Evolutionary conservation across 2,329 filamentous ascomycete species (phyloP).

Genomic region (Hypoxylon sp.): DNA sequence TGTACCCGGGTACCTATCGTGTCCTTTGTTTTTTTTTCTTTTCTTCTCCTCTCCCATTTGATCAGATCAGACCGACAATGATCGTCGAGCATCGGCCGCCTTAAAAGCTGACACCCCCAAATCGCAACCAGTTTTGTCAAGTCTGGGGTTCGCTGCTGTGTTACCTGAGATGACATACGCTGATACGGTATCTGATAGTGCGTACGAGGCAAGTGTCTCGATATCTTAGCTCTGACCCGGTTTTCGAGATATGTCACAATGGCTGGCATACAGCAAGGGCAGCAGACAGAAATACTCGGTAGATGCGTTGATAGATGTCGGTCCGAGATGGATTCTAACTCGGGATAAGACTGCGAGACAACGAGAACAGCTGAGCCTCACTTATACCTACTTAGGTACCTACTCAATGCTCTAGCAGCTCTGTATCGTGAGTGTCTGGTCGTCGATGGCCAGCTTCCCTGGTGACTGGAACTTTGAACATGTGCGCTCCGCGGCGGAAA

Average conservation of each 20-base stretch:
- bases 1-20: no score
- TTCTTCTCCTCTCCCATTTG: no score
- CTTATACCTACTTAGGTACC: neutral
- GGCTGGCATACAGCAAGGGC: no score
- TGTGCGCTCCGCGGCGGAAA: neutral
- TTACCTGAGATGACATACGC: constrained; percentile 20
- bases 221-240: constrained; percentile 22
- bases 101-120: constrained; percentile 9
- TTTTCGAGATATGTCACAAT: constrained; percentile 16
- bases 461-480: neutral
- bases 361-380: constrained; percentile 19
- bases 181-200: constrained; percentile 23
- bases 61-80: no score
- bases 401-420: no score
- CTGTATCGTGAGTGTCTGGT: no score
- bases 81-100: constrained; percentile 9
- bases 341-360: no score
- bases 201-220: no score
- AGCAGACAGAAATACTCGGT: constrained; percentile 3
- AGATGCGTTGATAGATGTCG: constrained; percentile 10
- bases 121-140: neutral
- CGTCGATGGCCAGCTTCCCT: neutral
- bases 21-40: no score
- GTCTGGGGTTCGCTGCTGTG: constrained; percentile 25
- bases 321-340: constrained; percentile 7